Conservation (phyloP, 2,329 filamentous ascomycete genomes). For the Colletotrichum lentis region DNA sequence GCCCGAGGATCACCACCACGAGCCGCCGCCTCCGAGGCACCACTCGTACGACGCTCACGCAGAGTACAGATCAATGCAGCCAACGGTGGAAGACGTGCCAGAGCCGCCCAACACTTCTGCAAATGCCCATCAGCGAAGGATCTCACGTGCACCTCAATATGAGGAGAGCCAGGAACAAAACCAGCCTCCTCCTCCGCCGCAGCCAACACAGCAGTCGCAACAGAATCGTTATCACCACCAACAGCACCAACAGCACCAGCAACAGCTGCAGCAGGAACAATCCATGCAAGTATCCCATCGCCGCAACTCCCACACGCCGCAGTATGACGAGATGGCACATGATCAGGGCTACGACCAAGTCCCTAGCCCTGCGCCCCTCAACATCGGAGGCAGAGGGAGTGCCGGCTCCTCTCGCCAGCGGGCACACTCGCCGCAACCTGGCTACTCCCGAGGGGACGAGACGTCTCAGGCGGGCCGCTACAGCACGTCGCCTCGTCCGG, state of each 20-base stretch:
- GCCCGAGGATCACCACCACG: constrained; percentile 45
- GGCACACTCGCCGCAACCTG: constrained; percentile 24
- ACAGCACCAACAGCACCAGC: constrained; percentile 1
- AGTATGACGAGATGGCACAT: constrained; percentile 49
- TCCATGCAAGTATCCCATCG: constrained; percentile 13
- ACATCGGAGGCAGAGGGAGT: constrained; percentile 50
- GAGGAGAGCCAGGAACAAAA: constrained; percentile 39
- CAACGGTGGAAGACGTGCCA: constrained; percentile 70
- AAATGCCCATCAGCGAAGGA: constrained; percentile 42
- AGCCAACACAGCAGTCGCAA: not conserved
- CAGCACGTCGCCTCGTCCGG: constrained; percentile 41
- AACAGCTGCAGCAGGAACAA: constrained; percentile 8
- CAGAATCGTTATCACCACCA: constrained; percentile 3
- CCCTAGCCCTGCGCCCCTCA: constrained; percentile 56
- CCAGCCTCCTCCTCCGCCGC: not conserved
- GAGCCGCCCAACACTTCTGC: constrained; percentile 54
- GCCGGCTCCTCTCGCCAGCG: constrained; percentile 37
- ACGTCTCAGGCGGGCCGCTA: constrained; percentile 41
- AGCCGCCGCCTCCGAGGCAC: constrained; percentile 54
- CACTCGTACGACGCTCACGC: constrained; percentile 61
- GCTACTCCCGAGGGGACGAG: constrained; percentile 23
- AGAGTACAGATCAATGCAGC: constrained; percentile 64
- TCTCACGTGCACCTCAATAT: constrained; percentile 42
- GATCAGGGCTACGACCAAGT: constrained; percentile 48
- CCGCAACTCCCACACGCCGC: constrained; percentile 32